Evolutionary conservation across 2,329 filamentous ascomycete species (phyloP).

Genomic region (Thermomyces lanuginosus): DNA sequence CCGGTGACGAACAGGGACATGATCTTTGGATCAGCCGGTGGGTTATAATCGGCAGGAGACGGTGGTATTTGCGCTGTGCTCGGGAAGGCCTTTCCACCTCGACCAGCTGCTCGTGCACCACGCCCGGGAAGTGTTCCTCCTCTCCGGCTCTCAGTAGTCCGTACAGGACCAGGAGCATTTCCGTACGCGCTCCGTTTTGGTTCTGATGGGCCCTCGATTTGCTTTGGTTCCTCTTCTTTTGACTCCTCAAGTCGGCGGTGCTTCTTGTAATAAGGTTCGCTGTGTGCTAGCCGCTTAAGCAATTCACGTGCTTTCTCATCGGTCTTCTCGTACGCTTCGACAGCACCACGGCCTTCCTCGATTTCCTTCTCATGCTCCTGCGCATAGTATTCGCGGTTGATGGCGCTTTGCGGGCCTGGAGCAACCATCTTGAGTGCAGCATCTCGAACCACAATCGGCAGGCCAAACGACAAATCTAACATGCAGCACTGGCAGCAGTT

Average conservation of each 20-base stretch:
- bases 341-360: constrained; percentile 69
- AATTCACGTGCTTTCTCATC: constrained; percentile 92
- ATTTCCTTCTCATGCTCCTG: constrained; percentile 94
- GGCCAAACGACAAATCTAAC: constrained; percentile 88
- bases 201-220: constrained; percentile 29
- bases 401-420: constrained; percentile 74
- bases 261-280: constrained; percentile 89
- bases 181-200: constrained; percentile 25
- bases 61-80: constrained; percentile 60
- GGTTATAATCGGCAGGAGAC: constrained; percentile 67
- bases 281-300: constrained; percentile 66
- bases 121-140: constrained; percentile 23
- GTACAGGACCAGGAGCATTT: constrained; percentile 47
- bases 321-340: constrained; percentile 89
- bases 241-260: constrained; percentile 55
- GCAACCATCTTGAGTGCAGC: constrained; percentile 96
- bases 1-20: constrained; percentile 91
- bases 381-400: constrained; percentile 94
- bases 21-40: constrained; percentile 68
- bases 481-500: constrained; percentile 99
- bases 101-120: constrained; percentile 34
- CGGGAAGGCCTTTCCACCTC: constrained; percentile 46
- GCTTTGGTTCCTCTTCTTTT: constrained; percentile 27
- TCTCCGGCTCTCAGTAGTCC: constrained; percentile 46
- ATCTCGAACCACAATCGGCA: constrained; percentile 88